Percentiles rank a stretch among this genome's conserved stretches.
phyloP scores from a whole-genome alignment of 768 basidiomycete species.

The Pulveroboletus sp. region DNA sequence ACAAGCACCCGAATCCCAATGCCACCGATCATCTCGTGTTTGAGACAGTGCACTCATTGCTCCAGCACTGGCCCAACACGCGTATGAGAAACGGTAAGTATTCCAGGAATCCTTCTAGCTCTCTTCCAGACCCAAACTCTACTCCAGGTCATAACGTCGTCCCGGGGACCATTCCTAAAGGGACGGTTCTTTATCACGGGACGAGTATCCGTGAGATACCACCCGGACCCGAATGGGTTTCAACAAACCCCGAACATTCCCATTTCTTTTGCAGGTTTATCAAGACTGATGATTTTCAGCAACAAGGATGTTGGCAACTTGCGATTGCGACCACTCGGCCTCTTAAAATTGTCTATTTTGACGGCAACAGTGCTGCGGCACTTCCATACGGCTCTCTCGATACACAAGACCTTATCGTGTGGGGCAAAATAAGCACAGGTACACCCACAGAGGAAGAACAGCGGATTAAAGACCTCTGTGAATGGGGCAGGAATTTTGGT shows the following conservation, averaged over 20 bases:
- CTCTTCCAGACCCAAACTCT: slow-evolving; percentile 11
- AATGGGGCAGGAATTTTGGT: slow-evolving; percentile 39
- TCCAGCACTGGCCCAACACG: slow-evolving; percentile 42
- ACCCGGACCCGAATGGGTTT: slow-evolving; percentile 30
- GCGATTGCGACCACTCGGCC: slow-evolving; percentile 24
- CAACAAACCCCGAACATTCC: slow-evolving; percentile 36
- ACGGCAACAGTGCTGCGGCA: slow-evolving; percentile 48
- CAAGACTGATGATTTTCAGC: not conserved
- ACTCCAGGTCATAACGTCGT: slow-evolving; percentile 24
- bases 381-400: slow-evolving; percentile 41
- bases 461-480: slow-evolving; percentile 39
- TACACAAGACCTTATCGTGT: slow-evolving; percentile 44
- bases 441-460: slow-evolving; percentile 28
- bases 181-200: slow-evolving; percentile 38
- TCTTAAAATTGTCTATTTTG: slow-evolving; percentile 48
- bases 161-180: slow-evolving; percentile 32
- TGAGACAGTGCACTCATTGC: slow-evolving; percentile 21
- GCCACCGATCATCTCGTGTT: slow-evolving; percentile 29
- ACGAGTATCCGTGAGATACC: slow-evolving; percentile 21
- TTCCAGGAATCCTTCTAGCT: slow-evolving; percentile 6
- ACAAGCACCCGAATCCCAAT: not conserved
- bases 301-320: slow-evolving; percentile 16
- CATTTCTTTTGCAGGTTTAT: slow-evolving; percentile 39
- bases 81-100: slow-evolving; percentile 39
- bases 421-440: slow-evolving; percentile 31